Evolutionary conservation across 1,284 basidiomycete genomes (phyloP).

Genomic region (Leccinum pachyderme): DNA sequence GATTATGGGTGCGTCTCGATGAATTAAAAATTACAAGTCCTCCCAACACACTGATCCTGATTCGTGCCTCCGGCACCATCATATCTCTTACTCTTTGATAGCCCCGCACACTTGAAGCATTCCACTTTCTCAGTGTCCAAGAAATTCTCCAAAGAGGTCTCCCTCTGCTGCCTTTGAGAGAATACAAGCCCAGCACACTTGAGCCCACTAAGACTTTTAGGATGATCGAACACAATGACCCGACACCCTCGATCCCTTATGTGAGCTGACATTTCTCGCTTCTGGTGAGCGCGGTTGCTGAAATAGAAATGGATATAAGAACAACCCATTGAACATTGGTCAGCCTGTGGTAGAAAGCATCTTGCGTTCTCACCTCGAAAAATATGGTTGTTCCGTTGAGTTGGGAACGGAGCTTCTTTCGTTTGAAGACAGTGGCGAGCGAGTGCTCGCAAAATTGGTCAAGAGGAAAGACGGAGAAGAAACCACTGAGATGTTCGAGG

Average conservation of each 20-base stretch:
- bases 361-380: constrained; percentile 31
- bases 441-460: constrained; percentile 25
- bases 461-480: constrained; percentile 18
- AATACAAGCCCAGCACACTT: constrained; percentile 22
- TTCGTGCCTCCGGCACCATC: too few relatives aligned
- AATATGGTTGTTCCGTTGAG: constrained; percentile 30
- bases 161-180: constrained; percentile 1
- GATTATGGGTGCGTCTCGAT: constrained; percentile 24
- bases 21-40: neutral
- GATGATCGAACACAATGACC: constrained; percentile 8
- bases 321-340: constrained; percentile 11
- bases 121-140: constrained; percentile 26
- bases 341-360: constrained; percentile 35
- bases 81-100: constrained; percentile 5
- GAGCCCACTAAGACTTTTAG: constrained; percentile 14
- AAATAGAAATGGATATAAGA: neutral
- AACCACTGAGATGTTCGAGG: constrained; percentile 12
- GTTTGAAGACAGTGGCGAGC: constrained; percentile 31
- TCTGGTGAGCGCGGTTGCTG: neutral
- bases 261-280: neutral
- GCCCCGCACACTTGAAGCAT: constrained; percentile 33
- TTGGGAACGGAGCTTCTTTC: constrained; percentile 31
- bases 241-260: constrained; percentile 30
- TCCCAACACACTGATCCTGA: too few relatives aligned
- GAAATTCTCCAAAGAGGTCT: constrained; percentile 16